Percentiles rank a stretch among this genome's conserved stretches.
phyloP scores from a whole-genome alignment of 441 rosid genomes.

The Brassica balearica region DNA sequence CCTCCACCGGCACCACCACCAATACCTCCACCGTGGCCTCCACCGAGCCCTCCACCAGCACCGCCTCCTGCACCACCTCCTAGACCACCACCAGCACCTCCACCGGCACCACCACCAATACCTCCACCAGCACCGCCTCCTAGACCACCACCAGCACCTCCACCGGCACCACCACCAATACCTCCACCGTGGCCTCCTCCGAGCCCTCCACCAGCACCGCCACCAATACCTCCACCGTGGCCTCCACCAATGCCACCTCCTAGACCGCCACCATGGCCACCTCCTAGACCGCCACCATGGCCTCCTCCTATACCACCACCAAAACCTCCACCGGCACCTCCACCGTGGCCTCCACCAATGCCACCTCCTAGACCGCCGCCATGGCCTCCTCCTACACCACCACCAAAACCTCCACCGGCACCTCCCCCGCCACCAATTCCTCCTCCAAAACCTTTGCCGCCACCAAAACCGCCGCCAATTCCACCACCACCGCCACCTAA shows the following conservation, averaged over 20 bases:
- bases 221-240: neutral
- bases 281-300: constrained; percentile 34
- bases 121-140: neutral
- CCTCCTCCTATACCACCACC: neutral
- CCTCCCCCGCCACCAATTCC: constrained; percentile 48
- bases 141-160: neutral
- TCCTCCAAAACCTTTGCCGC: constrained; percentile 47
- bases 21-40: neutral
- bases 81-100: neutral
- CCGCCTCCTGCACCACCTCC: neutral
- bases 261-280: constrained; percentile 50
- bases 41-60: neutral
- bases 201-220: neutral
- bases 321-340: constrained; percentile 31
- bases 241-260: constrained; percentile 49
- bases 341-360: constrained; percentile 44
- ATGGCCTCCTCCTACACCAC: constrained; percentile 45
- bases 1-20: constrained; percentile 6
- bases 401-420: constrained; percentile 44
- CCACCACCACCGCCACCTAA: constrained; percentile 55
- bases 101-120: neutral
- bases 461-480: constrained; percentile 49
- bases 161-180: neutral
- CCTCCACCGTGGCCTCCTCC: neutral
- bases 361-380: constrained; percentile 48